These are phyloP conservation scores for Phaseolus coccineus DNA, from an alignment of 331 rosid species.

Conservation along the genomic window DNA sequence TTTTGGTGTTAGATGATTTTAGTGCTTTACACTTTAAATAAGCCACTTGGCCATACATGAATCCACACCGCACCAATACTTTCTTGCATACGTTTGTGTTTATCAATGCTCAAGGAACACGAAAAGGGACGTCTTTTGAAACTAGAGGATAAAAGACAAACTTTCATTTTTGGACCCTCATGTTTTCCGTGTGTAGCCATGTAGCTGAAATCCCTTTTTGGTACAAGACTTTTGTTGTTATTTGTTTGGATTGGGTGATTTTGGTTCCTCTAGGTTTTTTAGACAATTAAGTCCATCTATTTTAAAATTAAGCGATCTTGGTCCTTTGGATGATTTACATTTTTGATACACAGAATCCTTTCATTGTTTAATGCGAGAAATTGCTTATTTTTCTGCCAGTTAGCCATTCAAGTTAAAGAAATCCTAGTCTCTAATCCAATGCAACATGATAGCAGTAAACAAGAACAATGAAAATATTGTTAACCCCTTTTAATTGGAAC, in stretches of 20 bases:
- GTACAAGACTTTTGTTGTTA: no score
- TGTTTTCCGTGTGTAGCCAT: no score
- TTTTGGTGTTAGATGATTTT: slow-evolving; percentile 30
- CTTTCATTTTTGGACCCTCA: no score
- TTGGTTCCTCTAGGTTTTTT: no score
- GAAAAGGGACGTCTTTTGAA: slow-evolving; percentile 13
- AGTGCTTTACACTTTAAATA: slow-evolving; percentile 7
- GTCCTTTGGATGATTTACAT: background rate
- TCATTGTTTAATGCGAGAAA: slow-evolving; percentile 16
- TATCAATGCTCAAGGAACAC: slow-evolving; percentile 4
- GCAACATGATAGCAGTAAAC: background rate
- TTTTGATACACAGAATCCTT: slow-evolving; percentile 11
- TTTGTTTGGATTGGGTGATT: no score
- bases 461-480: background rate
- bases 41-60: background rate
- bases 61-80: slow-evolving; percentile 7
- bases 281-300: background rate
- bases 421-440: background rate
- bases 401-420: background rate
- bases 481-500: slow-evolving; percentile 20
- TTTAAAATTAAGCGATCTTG: no score
- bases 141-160: background rate
- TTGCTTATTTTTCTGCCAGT: slow-evolving; percentile 3
- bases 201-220: no score
- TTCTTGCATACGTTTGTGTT: background rate